Evolutionary conservation across 352 stramenopile species (phyloP).

Genomic region (Blastocystis sp.): DNA sequence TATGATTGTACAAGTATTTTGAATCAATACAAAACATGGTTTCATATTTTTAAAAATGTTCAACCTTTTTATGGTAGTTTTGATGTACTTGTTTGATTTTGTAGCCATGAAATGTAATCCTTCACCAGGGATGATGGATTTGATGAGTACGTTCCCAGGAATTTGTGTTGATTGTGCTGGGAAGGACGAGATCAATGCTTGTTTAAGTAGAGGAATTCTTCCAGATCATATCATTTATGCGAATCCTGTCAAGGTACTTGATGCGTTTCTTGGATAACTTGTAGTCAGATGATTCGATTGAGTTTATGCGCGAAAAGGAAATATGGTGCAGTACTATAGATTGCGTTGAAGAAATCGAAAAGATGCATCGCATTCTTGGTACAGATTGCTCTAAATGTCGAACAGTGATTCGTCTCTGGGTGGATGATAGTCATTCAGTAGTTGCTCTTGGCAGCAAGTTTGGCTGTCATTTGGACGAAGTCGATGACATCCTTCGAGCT

Average conservation of each 20-base stretch:
- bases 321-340: conserved; percentile 43
- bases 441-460: conserved; percentile 64
- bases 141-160: conserved; percentile 51
- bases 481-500: neutral
- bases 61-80: conserved; percentile 61
- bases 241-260: conserved; percentile 31
- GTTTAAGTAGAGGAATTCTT: conserved; percentile 8
- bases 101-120: conserved; percentile 68
- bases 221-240: conserved; percentile 61
- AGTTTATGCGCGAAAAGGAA: conserved; percentile 25
- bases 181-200: conserved; percentile 34
- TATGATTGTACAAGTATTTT: conserved; percentile 33
- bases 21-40: conserved; percentile 66
- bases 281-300: conserved; percentile 36
- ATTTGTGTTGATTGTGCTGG: conserved; percentile 64
- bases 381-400: conserved; percentile 27
- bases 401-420: conserved; percentile 51
- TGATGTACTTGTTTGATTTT: neutral
- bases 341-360: conserved; percentile 38
- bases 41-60: conserved; percentile 23
- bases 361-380: conserved; percentile 54
- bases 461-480: conserved; percentile 26
- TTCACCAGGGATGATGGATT: conserved; percentile 33
- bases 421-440: conserved; percentile 32
- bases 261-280: neutral